Evolutionary conservation across 306 rosid genomes (phyloP), one percentile per base, ranked within the genome.

Genomic region (Cicer bijugum): DNA sequence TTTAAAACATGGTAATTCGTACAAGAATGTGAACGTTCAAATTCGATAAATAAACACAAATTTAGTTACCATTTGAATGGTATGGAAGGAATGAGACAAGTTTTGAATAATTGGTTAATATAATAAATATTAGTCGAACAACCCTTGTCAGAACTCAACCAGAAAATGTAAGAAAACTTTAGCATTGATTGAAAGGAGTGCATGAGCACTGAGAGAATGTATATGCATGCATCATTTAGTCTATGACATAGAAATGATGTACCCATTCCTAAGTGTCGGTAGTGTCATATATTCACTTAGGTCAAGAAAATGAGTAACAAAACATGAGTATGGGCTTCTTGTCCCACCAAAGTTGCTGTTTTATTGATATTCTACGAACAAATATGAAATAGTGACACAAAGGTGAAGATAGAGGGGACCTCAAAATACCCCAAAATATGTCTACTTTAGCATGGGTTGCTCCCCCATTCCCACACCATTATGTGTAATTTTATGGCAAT

Each of bases 371-470:
- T 51, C 71, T 40, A 35, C 9, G 45, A 80, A 69, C 8, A 62
- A 57, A 72, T 61, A 72, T 40, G 1, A 72, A 70, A 76, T 37
- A 19, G 61, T 62, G 86, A 72, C 79, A 77, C 52, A 76, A 82
- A 71, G 63, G 78, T 65, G 64, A 76, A 61, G 12, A 60, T 6
- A 71, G 61, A 52, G 75, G 87, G 89, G 89, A 67, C 89, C 89
- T 57, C 79, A 84, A 81, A 46, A 12, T 1, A 28, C 44, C 84
- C 63, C 70, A 67, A 74, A 72, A 74, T 35, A 82, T 75, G 84
- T 72, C 82, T 72, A 82, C 84, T 79, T 64, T 71, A 86, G 96
- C 87, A 91, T 91, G 96, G 96, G 88, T 69, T 88, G 88, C 84
- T 75, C 74, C 88, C 88, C 50, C 64, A 61, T 71, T 71, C 83